A percentile compares a stretch with the other conserved stretches of the same genome.
Conservation (phyloP, 192 early-diverging fungal species). For the Coemansia sp. region DNA sequence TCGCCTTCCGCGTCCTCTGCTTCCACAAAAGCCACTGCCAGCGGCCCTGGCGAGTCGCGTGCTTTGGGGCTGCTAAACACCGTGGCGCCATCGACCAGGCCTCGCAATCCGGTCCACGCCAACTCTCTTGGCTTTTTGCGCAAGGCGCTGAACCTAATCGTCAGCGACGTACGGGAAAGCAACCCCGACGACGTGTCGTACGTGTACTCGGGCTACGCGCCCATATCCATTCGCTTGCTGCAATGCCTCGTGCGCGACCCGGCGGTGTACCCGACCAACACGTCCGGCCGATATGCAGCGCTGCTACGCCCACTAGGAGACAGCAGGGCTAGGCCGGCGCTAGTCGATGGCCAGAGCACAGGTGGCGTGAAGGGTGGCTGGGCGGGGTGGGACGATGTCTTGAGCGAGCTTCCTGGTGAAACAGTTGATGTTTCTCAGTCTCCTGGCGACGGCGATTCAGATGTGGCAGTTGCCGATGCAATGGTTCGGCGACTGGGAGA, state of each 20-base stretch:
- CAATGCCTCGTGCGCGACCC: conserved; percentile 70
- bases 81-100: conserved; percentile 24
- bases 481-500: conserved; percentile 52
- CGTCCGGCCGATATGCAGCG: conserved; percentile 43
- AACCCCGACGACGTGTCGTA: conserved; percentile 88
- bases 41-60: background rate
- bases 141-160: conserved; percentile 75
- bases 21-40: conserved; percentile 28
- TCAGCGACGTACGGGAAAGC: conserved; percentile 86
- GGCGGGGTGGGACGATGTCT: conserved; percentile 88
- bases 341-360: conserved; percentile 16
- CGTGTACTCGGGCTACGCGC: conserved; percentile 96
- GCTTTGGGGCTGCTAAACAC: conserved; percentile 16
- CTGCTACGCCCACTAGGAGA: conserved; percentile 50
- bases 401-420: conserved; percentile 78
- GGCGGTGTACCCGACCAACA: conserved; percentile 27
- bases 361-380: conserved; percentile 67
- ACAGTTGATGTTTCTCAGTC: conserved; percentile 79
- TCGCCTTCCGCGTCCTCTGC: conserved; percentile 47
- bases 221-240: conserved; percentile 85
- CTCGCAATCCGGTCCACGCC: conserved; percentile 28
- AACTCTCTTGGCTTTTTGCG: conserved; percentile 58
- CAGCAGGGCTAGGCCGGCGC: conserved; percentile 20
- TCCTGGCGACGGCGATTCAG: conserved; percentile 59
- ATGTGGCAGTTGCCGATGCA: conserved; percentile 24